Evolutionary conservation across 176 grass and related monocot genomes (phyloP).

Genomic region (Aegilops longissima): DNA sequence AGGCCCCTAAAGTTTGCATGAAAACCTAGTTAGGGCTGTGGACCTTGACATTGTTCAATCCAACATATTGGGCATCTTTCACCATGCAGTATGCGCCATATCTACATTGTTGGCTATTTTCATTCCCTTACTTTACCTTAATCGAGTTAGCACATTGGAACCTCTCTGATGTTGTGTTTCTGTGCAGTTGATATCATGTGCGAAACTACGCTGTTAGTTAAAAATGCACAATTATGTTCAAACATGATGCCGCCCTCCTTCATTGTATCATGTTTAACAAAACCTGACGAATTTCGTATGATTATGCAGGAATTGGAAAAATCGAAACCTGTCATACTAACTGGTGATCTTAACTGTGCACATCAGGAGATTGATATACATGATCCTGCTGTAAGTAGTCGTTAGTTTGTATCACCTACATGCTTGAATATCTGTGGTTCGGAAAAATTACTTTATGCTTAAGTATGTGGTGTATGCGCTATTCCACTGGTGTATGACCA

Average conservation of each 20-base stretch:
- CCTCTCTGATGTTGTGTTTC: background rate
- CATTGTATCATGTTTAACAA: background rate
- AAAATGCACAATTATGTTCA: constrained; percentile 11
- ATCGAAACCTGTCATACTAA: constrained; percentile 70
- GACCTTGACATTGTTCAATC: background rate
- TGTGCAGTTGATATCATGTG: background rate
- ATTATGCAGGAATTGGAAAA: constrained; percentile 63
- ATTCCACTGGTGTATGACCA: background rate
- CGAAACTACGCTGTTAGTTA: background rate
- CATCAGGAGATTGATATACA: constrained; percentile 74
- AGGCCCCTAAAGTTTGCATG: background rate
- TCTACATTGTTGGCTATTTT: background rate
- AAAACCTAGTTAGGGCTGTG: background rate
- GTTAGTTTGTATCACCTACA: constrained; percentile 5
- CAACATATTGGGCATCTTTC: background rate
- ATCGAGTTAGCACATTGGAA: constrained; percentile 6
- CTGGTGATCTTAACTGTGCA: constrained; percentile 73
- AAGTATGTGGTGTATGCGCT: background rate
- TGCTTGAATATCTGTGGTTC: background rate
- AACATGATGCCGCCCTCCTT: constrained; percentile 2
- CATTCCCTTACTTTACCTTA: constrained; percentile 14
- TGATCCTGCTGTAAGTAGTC: constrained; percentile 62
- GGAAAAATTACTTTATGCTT: constrained; percentile 2
- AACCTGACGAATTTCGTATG: constrained; percentile 17
- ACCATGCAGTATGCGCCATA: background rate